Percentiles rank a stretch among this genome's conserved stretches.
Evolutionary conservation across 2,329 filamentous ascomycete genomes (phyloP).

Genomic region (Sarocladiaceae sp.): DNA sequence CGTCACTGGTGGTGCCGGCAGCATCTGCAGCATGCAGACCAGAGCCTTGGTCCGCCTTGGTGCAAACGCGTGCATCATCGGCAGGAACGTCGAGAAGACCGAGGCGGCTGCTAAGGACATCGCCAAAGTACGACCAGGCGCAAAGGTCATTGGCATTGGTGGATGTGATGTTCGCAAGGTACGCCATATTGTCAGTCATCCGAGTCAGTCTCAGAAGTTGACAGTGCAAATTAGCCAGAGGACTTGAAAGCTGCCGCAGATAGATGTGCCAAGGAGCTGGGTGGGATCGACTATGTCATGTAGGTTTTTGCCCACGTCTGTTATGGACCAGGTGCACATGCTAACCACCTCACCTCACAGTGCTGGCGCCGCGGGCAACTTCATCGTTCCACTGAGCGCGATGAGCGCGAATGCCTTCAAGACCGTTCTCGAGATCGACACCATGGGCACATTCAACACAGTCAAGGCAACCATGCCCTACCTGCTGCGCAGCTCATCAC

Average conservation of each 20-base stretch:
- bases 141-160: conserved; percentile 82
- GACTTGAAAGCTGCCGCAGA: conserved; percentile 69
- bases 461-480: conserved; percentile 86
- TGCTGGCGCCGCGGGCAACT: conserved; percentile 93
- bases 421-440: conserved; percentile 86
- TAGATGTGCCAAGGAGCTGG: conserved; percentile 73
- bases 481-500: conserved; percentile 66
- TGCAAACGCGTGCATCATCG: conserved; percentile 89
- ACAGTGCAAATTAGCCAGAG: conserved; percentile 39
- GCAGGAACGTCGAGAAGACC: conserved; percentile 84
- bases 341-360: conserved; percentile 37
- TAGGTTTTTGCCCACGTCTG: conserved; percentile 32
- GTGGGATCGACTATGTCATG: conserved; percentile 89
- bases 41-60: conserved; percentile 85
- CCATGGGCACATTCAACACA: conserved; percentile 89
- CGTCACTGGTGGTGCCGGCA: conserved; percentile 88
- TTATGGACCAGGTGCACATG: not conserved
- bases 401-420: conserved; percentile 89
- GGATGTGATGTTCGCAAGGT: conserved; percentile 71
- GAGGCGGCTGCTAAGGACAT: conserved; percentile 75
- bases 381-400: conserved; percentile 76
- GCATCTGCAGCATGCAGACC: conserved; percentile 92
- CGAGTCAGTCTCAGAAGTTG: not conserved
- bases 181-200: conserved; percentile 17
- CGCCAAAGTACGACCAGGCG: conserved; percentile 66